phyloP scores from a whole-genome alignment of 108 stramenopile species.

The Skeletonema potamos region DNA sequence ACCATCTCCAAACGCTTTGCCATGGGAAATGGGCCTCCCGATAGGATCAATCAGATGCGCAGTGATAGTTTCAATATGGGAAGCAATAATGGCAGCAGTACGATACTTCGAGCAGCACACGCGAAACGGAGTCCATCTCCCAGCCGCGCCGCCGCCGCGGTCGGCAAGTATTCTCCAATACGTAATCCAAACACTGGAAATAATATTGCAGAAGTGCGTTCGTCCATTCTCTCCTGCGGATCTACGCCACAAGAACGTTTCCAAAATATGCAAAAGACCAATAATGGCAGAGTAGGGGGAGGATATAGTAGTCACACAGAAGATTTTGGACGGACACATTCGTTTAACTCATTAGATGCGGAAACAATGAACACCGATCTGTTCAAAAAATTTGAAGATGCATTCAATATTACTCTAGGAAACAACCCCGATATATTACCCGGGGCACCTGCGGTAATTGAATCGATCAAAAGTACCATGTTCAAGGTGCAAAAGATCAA shows the following conservation, averaged over 20 bases:
- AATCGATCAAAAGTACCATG: constrained; percentile 26
- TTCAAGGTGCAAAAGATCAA: constrained; percentile 17
- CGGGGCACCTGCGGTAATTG: constrained; percentile 15
- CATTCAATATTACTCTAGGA: constrained; percentile 28
- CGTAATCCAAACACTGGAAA: background rate
- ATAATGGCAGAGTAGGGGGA: background rate
- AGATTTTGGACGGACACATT: background rate
- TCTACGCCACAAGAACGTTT: background rate
- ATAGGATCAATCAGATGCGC: background rate
- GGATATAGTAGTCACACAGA: background rate
- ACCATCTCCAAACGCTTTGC: background rate
- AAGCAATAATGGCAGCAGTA: background rate
- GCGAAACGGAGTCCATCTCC: background rate
- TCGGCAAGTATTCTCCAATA: background rate
- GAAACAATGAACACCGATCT: constrained; percentile 14
- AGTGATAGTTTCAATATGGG: background rate
- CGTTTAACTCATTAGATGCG: background rate
- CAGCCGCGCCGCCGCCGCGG: background rate
- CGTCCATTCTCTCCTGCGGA: background rate
- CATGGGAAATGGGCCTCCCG: background rate
- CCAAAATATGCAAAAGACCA: background rate
- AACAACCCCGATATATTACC: constrained; percentile 39
- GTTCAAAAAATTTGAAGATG: constrained; percentile 29
- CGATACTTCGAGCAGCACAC: background rate
- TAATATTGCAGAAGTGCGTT: background rate